Percentiles rank a stretch among this genome's conserved stretches.
These are phyloP conservation scores for Candida sanyaensis DNA, from an alignment of 1,139 yeast species.

Conservation along the genomic window DNA sequence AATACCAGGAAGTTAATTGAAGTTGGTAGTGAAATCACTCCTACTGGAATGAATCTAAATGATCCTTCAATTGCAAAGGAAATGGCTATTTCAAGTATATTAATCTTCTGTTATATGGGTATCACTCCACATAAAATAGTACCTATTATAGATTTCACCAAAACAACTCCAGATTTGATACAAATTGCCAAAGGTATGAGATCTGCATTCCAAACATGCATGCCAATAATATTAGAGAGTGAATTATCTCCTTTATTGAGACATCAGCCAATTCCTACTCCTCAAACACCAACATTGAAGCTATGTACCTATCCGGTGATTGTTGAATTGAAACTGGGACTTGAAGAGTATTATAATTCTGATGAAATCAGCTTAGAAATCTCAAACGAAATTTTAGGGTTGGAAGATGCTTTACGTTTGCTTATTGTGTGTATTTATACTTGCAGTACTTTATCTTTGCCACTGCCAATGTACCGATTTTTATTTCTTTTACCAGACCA, in stretches of 20 bases:
- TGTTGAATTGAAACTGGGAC: slow-evolving; percentile 14
- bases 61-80: slow-evolving; percentile 20
- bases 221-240: slow-evolving; percentile 16
- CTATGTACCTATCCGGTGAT: slow-evolving; percentile 20
- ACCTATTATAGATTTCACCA: slow-evolving; percentile 26
- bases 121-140: slow-evolving; percentile 31
- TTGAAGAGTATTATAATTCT: slow-evolving; percentile 8
- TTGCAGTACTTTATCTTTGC: slow-evolving; percentile 20
- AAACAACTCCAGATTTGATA: slow-evolving; percentile 20
- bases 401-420: slow-evolving; percentile 2
- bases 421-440: slow-evolving; percentile 9
- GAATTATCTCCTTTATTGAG: slow-evolving; percentile 18
- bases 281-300: slow-evolving; percentile 14
- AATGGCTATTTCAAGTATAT: slow-evolving; percentile 22
- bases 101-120: slow-evolving; percentile 30
- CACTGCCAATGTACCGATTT: slow-evolving; percentile 32
- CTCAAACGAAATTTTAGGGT: neutral
- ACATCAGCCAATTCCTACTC: slow-evolving; percentile 6
- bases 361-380: slow-evolving; percentile 12
- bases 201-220: slow-evolving; percentile 13
- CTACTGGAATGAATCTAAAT: neutral
- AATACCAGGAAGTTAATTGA: slow-evolving; percentile 7
- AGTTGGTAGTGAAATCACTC: too few relatives aligned
- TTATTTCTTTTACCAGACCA: slow-evolving; percentile 20
- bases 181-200: slow-evolving; percentile 23